A percentile compares a stretch with the other conserved stretches of the same genome.
These are phyloP conservation scores for Termitomyces sp. DNA, from an alignment of 768 basidiomycete genomes.

Conservation along the genomic window DNA sequence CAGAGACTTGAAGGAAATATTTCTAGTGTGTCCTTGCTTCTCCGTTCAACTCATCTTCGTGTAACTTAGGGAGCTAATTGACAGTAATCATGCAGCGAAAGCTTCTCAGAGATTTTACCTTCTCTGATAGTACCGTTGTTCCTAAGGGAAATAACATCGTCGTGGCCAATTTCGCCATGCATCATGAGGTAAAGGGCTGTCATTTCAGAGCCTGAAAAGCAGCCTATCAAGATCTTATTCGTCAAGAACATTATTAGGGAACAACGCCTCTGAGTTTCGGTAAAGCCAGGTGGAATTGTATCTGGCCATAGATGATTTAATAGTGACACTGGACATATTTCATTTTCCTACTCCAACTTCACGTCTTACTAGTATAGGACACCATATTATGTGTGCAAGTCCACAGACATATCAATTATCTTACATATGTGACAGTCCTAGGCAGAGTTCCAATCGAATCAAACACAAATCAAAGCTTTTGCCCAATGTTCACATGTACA, in stretches of 20 bases:
- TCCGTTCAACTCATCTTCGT: background rate
- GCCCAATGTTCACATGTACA: constrained; percentile 18
- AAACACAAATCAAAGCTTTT: constrained; percentile 6
- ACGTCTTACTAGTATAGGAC: too few relatives aligned
- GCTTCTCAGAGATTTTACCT: constrained; percentile 17
- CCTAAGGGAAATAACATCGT: constrained; percentile 20
- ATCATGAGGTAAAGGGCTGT: constrained; percentile 3
- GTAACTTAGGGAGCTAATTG: background rate
- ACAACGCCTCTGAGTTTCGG: background rate
- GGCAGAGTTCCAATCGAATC: background rate
- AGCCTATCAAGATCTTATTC: background rate
- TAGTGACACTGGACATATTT: too few relatives aligned
- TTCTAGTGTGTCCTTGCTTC: constrained; percentile 18
- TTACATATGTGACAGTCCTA: background rate
- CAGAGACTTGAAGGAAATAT: constrained; percentile 23
- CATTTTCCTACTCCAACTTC: background rate
- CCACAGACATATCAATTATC: too few relatives aligned
- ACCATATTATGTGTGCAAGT: too few relatives aligned
- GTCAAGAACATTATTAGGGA: constrained; percentile 14
- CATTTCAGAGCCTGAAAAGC: background rate
- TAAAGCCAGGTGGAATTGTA: background rate
- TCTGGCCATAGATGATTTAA: too few relatives aligned
- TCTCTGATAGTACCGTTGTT: constrained; percentile 21
- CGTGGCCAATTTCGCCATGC: constrained; percentile 8
- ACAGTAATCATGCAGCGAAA: constrained; percentile 18